Base-by-base conservation (phyloP, 306 rosid species). In the Corylus heterophylla region DNA sequence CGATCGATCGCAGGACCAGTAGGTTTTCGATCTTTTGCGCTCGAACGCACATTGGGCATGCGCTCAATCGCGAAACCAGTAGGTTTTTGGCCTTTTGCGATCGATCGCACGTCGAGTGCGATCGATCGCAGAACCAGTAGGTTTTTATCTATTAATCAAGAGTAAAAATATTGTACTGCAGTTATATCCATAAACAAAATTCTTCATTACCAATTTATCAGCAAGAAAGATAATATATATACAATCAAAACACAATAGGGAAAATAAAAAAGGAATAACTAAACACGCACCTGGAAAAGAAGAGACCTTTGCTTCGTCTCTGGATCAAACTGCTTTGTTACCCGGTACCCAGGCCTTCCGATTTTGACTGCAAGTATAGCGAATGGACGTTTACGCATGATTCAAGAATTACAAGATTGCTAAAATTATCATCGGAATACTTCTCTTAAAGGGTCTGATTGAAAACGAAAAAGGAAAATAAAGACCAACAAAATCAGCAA, bases 261-360 rank as follows among this genome's bases (percentile, higher is more conserved):
- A 1, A 50, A 47, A 11, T n/a, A 6, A 54, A 14, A 47, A 12
- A 58, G 44, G 22, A 31, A 62, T 22, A 17, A 29, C 44, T 2
- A 48, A 45, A 61, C 20, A 62, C 80, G 22, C 42, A 94, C 98
- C 96, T 95, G 98, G 83, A 95, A 92, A 1, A 95, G 94, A 54
- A 92, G 93, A 80, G 98, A 95, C 84, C 98, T 85, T 85, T 95
- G 98, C 76, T 92, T 95, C 4, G 97, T 92, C 69, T 95, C 98
- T 9, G 89, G 82, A 85, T 95, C 98, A 81, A 82, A 95, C 81
- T 95, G 98, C 84, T 95, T 92, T 16, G 98, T 95, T 42, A 92
- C 98, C 20, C 98, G 86, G 59, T 95, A 92, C 3, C 98, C 98
- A 69, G 98, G 98, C 68, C 98, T 89, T 8, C 98, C 98, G 80